A percentile compares a stretch with the other conserved stretches of the same genome.
Evolutionary conservation across 2,329 filamentous ascomycete genomes (phyloP).

Genomic region (Paradendryphiella salina): DNA sequence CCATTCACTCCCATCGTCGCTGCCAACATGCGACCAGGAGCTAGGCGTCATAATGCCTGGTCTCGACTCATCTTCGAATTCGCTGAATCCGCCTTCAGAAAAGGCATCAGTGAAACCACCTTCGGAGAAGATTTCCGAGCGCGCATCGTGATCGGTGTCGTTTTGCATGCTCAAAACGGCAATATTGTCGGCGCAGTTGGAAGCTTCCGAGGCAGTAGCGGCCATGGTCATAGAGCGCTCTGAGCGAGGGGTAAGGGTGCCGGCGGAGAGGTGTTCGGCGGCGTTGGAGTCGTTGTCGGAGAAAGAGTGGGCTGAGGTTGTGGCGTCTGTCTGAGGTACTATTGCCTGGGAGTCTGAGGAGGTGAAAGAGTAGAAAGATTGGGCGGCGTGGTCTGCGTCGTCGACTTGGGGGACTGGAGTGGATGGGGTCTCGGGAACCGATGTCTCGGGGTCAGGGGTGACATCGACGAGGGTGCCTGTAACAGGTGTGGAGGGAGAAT

Average conservation of each 20-base stretch:
- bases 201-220: slow-evolving; percentile 39
- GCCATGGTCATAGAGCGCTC: slow-evolving; percentile 36
- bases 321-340: slow-evolving; percentile 3
- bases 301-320: slow-evolving; percentile 6
- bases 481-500: slow-evolving; percentile 10
- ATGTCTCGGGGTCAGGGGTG: slow-evolving; percentile 27
- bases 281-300: slow-evolving; percentile 31
- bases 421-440: slow-evolving; percentile 24
- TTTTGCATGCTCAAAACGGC: slow-evolving; percentile 43
- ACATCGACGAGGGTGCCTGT: slow-evolving; percentile 39
- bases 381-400: slow-evolving; percentile 27
- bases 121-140: slow-evolving; percentile 43
- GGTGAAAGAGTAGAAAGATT: slow-evolving; percentile 47
- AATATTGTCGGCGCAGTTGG: slow-evolving; percentile 38
- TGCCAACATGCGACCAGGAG: slow-evolving; percentile 48
- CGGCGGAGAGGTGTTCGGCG: slow-evolving; percentile 32
- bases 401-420: slow-evolving; percentile 19
- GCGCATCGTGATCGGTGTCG: slow-evolving; percentile 41
- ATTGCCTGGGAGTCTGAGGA: slow-evolving; percentile 24
- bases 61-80: slow-evolving; percentile 21
- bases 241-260: slow-evolving; percentile 46
- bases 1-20: slow-evolving; percentile 47
- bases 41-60: slow-evolving; percentile 43
- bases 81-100: slow-evolving; percentile 41
- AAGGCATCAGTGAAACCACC: slow-evolving; percentile 45